Conservation (phyloP, 1,284 basidiomycete species). For the Trichosporon coremiiforme region DNA sequence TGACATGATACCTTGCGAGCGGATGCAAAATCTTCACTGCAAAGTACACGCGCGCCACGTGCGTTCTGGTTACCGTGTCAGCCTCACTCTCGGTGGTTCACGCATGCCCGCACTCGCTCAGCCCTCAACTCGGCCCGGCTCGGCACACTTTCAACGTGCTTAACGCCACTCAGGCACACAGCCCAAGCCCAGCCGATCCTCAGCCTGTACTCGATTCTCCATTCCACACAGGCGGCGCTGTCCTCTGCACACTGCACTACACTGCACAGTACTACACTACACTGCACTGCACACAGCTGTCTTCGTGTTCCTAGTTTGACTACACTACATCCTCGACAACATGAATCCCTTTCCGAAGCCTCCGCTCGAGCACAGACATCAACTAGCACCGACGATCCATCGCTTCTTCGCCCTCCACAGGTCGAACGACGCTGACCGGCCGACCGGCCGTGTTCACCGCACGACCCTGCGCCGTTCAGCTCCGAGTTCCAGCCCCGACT, state of each 20-base stretch:
- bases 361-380: too few relatives aligned
- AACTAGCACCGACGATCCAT: too few relatives aligned
- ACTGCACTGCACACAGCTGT: too few relatives aligned
- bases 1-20: background rate
- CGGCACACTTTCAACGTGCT: background rate
- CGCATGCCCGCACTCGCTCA: background rate
- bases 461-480: background rate
- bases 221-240: too few relatives aligned
- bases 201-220: too few relatives aligned
- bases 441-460: background rate
- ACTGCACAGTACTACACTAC: too few relatives aligned
- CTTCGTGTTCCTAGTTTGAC: too few relatives aligned
- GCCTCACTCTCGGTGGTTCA: background rate
- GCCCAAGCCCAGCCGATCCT: too few relatives aligned
- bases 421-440: background rate
- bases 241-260: too few relatives aligned
- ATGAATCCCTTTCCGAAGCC: too few relatives aligned
- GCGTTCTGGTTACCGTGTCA: background rate
- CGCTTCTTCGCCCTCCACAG: too few relatives aligned
- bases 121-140: background rate
- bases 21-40: conserved; percentile 4
- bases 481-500: background rate
- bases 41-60: background rate
- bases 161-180: conserved; percentile 3
- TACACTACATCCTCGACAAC: too few relatives aligned